phyloP scores from a whole-genome alignment of 2,329 filamentous ascomycete genomes.

The Fusarium sp. region DNA sequence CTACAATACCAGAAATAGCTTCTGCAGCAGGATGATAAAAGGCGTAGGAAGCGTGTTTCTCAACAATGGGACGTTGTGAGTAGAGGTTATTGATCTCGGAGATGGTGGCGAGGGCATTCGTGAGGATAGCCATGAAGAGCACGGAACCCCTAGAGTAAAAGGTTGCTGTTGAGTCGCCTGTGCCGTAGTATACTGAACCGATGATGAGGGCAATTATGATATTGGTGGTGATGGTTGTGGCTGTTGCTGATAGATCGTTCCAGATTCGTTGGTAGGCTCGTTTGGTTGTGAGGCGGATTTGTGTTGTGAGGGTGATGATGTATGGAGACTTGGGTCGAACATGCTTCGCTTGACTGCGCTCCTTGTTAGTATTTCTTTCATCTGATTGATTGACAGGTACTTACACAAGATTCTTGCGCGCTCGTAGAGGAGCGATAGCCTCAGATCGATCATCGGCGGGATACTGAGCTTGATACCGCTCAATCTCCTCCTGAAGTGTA shows the following conservation, averaged over 20 bases:
- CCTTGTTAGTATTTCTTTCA: rapidly evolving
- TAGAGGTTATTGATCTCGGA: constrained; percentile 63
- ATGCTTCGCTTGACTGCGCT: constrained; percentile 60
- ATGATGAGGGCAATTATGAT: constrained; percentile 69
- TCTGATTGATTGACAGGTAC: rapidly evolving
- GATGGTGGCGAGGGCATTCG: constrained; percentile 69
- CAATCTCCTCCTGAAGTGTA: constrained; percentile 59
- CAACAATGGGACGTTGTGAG: constrained; percentile 59
- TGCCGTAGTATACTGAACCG: constrained; percentile 69
- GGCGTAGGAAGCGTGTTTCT: constrained; percentile 61
- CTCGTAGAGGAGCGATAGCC: constrained; percentile 54
- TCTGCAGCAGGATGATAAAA: constrained; percentile 65
- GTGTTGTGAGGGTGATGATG: constrained; percentile 65
- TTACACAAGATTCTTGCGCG: constrained; percentile 56
- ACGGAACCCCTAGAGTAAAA: constrained; percentile 67
- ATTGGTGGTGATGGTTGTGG: constrained; percentile 59
- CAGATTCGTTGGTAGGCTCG: constrained; percentile 64
- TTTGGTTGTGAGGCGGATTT: constrained; percentile 62
- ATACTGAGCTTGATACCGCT: constrained; percentile 59
- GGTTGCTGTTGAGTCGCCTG: constrained; percentile 59
- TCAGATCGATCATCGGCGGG: constrained; percentile 55
- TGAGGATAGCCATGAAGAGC: constrained; percentile 69
- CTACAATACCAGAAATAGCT: constrained; percentile 63
- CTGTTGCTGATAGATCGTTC: constrained; percentile 62
- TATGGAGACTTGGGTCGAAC: constrained; percentile 66